Percentiles rank a stretch among this genome's conserved stretches.
Conservation (phyloP, 768 basidiomycete genomes). For the Macrolepiota dolichaula region DNA sequence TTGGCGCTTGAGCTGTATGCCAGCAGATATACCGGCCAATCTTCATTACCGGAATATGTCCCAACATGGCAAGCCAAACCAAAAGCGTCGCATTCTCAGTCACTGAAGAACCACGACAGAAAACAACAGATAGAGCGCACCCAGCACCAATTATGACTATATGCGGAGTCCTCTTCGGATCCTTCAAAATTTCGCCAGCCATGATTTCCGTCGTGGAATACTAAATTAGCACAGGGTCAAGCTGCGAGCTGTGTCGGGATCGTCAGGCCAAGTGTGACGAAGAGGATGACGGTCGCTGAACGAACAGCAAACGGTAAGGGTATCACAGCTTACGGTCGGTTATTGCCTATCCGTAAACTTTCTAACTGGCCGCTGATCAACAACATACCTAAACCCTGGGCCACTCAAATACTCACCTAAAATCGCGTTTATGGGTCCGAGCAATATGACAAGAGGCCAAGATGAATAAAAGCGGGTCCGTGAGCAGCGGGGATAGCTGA, state of each 20-base stretch:
- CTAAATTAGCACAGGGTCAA: neutral
- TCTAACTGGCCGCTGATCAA: neutral
- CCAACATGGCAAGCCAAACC: neutral
- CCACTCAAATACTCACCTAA: neutral
- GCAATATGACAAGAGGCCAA: neutral
- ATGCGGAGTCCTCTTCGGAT: constrained; percentile 25
- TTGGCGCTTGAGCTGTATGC: constrained; percentile 42
- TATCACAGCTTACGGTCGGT: neutral
- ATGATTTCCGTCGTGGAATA: neutral
- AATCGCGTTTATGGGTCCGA: neutral
- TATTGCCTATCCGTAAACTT: neutral
- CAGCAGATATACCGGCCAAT: constrained; percentile 44
- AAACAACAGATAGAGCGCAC: constrained; percentile 24
- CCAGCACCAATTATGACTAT: constrained; percentile 51
- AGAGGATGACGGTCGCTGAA: neutral
- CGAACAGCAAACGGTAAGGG: neutral
- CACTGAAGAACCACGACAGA: neutral
- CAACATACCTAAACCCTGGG: neutral
- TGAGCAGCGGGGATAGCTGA: neutral
- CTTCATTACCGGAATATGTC: constrained; percentile 19
- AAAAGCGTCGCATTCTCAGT: neutral
- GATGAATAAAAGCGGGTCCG: neutral
- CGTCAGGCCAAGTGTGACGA: neutral
- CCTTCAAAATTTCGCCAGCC: constrained; percentile 17
- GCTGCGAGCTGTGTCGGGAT: neutral